phyloP scores from a whole-genome alignment of 257 asterid genomes.

The Verbascum thapsus region DNA sequence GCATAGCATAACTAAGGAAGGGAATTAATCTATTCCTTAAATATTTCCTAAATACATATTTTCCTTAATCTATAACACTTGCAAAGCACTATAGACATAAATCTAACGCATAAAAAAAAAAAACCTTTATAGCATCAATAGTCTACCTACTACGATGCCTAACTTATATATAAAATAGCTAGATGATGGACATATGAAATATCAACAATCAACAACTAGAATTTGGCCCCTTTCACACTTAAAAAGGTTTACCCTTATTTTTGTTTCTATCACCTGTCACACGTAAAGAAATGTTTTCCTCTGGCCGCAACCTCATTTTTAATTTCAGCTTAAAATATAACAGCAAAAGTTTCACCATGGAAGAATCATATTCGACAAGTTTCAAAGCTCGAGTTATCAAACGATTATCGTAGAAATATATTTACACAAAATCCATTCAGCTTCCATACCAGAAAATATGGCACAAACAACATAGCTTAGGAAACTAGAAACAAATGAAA shows the following conservation, averaged over 20 bases:
- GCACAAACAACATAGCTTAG: background rate
- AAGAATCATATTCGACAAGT: background rate
- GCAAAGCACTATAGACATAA: background rate
- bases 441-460: conserved; percentile 8
- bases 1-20: too few relatives aligned
- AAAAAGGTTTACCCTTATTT: background rate
- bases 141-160: too few relatives aligned
- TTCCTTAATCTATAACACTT: too few relatives aligned
- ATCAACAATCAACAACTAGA: background rate
- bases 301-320: background rate
- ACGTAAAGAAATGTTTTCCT: conserved; percentile 16
- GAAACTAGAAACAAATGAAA: conserved; percentile 10
- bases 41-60: too few relatives aligned
- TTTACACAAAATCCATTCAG: background rate
- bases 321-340: background rate
- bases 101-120: background rate
- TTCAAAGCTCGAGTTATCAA: background rate
- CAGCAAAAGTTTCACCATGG: background rate
- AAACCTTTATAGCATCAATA: background rate
- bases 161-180: too few relatives aligned
- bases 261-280: conserved; percentile 12
- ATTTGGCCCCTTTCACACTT: background rate
- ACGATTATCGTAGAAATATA: background rate
- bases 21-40: too few relatives aligned
- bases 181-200: background rate